Conservation (phyloP, 73 alveolate species). For the Paramecium biaurelia region DNA sequence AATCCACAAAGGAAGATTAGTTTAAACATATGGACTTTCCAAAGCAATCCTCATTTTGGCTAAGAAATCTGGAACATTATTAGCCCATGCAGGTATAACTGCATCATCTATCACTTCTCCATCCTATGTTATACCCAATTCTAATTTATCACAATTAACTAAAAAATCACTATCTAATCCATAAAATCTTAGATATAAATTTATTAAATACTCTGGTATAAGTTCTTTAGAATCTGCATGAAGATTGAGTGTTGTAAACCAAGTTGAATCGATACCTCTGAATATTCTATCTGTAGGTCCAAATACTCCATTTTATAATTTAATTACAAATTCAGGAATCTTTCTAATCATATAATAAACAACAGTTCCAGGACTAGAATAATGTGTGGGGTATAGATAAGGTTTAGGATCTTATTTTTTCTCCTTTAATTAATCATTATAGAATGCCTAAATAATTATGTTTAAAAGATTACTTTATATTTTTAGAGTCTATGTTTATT, state of each 20-base stretch:
- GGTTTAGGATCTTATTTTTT: conserved; percentile 64
- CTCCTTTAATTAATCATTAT: conserved; percentile 66
- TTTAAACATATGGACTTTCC: conserved; percentile 89
- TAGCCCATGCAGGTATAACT: conserved; percentile 57
- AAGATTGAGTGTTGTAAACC: conserved; percentile 70
- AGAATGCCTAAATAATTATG: conserved; percentile 14
- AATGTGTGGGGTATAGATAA: conserved; percentile 72
- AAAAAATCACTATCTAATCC: conserved; percentile 84
- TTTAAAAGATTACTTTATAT: neutral
- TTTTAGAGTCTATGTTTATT: conserved; percentile 61
- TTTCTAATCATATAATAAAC: conserved; percentile 81
- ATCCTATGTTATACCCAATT: conserved; percentile 78
- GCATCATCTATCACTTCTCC: conserved; percentile 69
- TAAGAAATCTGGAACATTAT: conserved; percentile 81
- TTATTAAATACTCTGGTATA: conserved; percentile 79
- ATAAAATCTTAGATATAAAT: conserved; percentile 49
- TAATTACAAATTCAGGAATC: conserved; percentile 87
- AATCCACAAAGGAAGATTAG: conserved; percentile 90
- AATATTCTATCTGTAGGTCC: conserved; percentile 90
- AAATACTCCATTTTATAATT: conserved; percentile 80
- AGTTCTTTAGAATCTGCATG: conserved; percentile 86
- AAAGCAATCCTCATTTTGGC: conserved; percentile 91
- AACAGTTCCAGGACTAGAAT: conserved; percentile 82
- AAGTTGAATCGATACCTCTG: conserved; percentile 74
- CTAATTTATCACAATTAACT: conserved; percentile 75